Percentiles rank a stretch among this genome's conserved stretches.
phyloP scores from a whole-genome alignment of 192 early-diverging fungal genomes.

The Mortierella antarctica region DNA sequence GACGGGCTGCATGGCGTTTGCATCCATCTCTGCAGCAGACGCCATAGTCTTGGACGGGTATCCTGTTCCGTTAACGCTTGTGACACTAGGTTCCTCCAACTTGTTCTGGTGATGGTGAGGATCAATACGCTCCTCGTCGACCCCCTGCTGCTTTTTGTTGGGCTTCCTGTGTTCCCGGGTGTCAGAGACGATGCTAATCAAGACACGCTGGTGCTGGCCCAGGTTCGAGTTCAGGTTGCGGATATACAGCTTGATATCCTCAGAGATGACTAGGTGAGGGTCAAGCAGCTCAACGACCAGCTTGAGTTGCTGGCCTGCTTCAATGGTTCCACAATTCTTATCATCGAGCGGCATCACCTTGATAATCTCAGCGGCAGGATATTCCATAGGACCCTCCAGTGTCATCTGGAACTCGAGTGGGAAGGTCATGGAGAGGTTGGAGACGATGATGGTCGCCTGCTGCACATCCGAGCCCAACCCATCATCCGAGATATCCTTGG shows the following conservation, averaged over 20 bases:
- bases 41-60: neutral
- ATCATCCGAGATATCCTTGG: slow-evolving; percentile 17
- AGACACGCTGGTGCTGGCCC: slow-evolving; percentile 67
- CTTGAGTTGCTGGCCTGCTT: slow-evolving; percentile 65
- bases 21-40: slow-evolving; percentile 1
- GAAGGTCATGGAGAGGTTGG: slow-evolving; percentile 72
- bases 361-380: slow-evolving; percentile 70
- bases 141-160: slow-evolving; percentile 22
- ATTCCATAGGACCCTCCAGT: slow-evolving; percentile 82
- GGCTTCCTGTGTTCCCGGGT: slow-evolving; percentile 40
- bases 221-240: slow-evolving; percentile 74
- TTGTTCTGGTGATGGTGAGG: slow-evolving; percentile 52
- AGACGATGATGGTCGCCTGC: slow-evolving; percentile 61
- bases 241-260: slow-evolving; percentile 79
- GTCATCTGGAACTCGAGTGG: slow-evolving; percentile 75
- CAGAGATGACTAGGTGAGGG: slow-evolving; percentile 75
- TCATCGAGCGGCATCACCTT: slow-evolving; percentile 66
- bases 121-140: slow-evolving; percentile 37
- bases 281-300: slow-evolving; percentile 70
- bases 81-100: slow-evolving; percentile 7
- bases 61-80: neutral
- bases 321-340: slow-evolving; percentile 69
- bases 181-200: slow-evolving; percentile 70
- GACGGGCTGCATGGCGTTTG: slow-evolving; percentile 47
- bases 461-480: slow-evolving; percentile 44